Evolutionary conservation across 2,329 filamentous ascomycete genomes (phyloP).

Genomic region (Fusarium floridanum): DNA sequence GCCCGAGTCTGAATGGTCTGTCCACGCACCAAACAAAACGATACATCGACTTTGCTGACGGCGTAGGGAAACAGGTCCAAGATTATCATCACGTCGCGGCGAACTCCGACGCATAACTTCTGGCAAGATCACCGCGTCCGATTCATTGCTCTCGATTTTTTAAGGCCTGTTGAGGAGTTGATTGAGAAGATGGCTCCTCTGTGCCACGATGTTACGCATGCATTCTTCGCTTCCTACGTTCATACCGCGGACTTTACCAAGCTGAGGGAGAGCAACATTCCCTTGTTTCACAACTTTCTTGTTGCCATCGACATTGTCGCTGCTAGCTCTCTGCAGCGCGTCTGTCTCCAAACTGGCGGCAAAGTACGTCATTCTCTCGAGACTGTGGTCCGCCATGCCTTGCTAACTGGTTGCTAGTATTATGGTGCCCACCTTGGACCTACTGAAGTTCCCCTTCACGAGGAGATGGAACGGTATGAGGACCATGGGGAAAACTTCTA

Average conservation of each 20-base stretch:
- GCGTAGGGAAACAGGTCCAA: constrained; percentile 19
- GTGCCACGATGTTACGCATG: constrained; percentile 34
- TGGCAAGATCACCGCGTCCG: constrained; percentile 34
- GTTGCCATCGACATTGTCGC: constrained; percentile 32
- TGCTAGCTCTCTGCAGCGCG: constrained; percentile 23
- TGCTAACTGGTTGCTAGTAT: constrained; percentile 5
- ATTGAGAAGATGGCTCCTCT: constrained; percentile 26
- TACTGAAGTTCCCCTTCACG: constrained; percentile 30
- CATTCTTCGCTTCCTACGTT: constrained; percentile 36
- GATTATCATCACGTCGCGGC: constrained; percentile 36
- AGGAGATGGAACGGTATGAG: constrained; percentile 31
- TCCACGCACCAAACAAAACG: too few relatives aligned
- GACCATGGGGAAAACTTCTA: constrained; percentile 38
- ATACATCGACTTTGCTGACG: not conserved
- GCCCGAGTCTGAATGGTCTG: constrained; percentile 30
- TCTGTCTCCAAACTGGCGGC: constrained; percentile 34
- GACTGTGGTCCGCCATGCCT: not conserved
- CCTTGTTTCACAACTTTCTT: constrained; percentile 32
- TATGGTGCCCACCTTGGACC: constrained; percentile 34
- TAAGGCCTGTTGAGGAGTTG: constrained; percentile 32
- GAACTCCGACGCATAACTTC: constrained; percentile 18
- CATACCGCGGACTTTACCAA: constrained; percentile 33
- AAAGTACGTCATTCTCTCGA: constrained; percentile 12
- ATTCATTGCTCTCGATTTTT: constrained; percentile 33
- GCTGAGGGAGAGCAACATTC: constrained; percentile 30